phyloP scores from a whole-genome alignment of 441 rosid genomes.

The Syzygium syzygioides region DNA sequence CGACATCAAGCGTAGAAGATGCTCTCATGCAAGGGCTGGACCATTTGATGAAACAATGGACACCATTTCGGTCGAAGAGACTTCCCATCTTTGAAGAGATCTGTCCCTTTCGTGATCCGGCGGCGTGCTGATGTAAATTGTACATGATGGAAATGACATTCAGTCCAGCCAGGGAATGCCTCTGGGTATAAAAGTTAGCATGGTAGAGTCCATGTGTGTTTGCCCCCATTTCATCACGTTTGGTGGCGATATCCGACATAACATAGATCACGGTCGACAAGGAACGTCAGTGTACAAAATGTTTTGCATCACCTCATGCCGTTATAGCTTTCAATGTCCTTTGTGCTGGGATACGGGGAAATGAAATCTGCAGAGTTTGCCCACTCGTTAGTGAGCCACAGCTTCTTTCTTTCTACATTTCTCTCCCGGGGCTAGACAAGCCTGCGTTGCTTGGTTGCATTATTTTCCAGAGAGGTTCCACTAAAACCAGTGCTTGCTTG shows the following conservation, averaged over 20 bases:
- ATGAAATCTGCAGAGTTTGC: not conserved
- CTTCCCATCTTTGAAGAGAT: conserved; percentile 63
- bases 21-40: conserved; percentile 43
- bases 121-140: conserved; percentile 36
- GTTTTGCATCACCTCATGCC: not conserved
- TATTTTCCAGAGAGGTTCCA: not conserved
- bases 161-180: not conserved
- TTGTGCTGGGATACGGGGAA: not conserved
- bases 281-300: not conserved
- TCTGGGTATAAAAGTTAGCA: not conserved
- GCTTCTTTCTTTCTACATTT: not conserved
- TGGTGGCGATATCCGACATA: not conserved
- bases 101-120: conserved; percentile 49
- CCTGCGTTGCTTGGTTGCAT: not conserved
- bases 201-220: not conserved
- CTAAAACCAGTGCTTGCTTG: not conserved
- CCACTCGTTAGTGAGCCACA: not conserved
- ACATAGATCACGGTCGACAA: not conserved
- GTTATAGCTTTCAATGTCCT: not conserved
- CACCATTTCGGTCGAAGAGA: conserved; percentile 40
- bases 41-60: conserved; percentile 47
- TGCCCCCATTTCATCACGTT: not conserved
- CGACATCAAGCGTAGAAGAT: conserved; percentile 18
- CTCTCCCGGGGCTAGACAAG: not conserved
- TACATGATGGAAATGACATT: not conserved